Conservation (phyloP, 768 basidiomycete genomes). For the Asterophora parasitica region DNA sequence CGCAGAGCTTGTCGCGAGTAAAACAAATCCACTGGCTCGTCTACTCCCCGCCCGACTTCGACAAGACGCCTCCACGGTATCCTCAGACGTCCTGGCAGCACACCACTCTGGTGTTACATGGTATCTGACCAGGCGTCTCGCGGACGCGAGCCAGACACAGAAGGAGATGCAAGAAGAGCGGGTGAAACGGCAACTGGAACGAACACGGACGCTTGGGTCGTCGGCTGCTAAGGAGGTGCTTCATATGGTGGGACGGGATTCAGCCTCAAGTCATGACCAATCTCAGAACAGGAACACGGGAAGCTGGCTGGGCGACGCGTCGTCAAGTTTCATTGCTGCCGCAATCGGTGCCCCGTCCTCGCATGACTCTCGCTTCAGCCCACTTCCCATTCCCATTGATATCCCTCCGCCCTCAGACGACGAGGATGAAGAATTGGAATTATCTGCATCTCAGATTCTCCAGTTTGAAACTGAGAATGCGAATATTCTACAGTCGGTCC, state of each 20-base stretch:
- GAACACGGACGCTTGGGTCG: slow-evolving; percentile 78
- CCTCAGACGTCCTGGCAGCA: slow-evolving; percentile 76
- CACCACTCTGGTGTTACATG: slow-evolving; percentile 92
- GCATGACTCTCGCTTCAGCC: slow-evolving; percentile 22
- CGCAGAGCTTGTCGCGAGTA: slow-evolving; percentile 58
- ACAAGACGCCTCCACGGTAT: slow-evolving; percentile 46
- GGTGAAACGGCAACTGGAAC: slow-evolving; percentile 80
- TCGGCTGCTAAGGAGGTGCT: slow-evolving; percentile 63
- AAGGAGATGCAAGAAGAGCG: slow-evolving; percentile 94
- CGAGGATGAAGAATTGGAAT: slow-evolving; percentile 76
- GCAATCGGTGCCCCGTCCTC: slow-evolving; percentile 48
- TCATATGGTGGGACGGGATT: slow-evolving; percentile 33
- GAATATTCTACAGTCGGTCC: slow-evolving; percentile 75
- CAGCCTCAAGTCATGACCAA: slow-evolving; percentile 17
- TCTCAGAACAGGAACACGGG: slow-evolving; percentile 25
- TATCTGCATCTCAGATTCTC: slow-evolving; percentile 83
- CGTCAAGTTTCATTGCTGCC: slow-evolving; percentile 53
- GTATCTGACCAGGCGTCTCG: slow-evolving; percentile 79
- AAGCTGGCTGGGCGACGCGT: slow-evolving; percentile 60
- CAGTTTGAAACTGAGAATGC: slow-evolving; percentile 94
- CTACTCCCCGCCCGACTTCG: slow-evolving; percentile 69
- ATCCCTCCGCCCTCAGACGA: slow-evolving; percentile 42
- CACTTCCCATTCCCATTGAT: slow-evolving; percentile 19
- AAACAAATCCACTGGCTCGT: slow-evolving; percentile 59
- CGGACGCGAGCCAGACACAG: slow-evolving; percentile 73